Evolutionary conservation across 768 basidiomycete genomes (phyloP), one percentile per base, ranked within the genome.

Genomic region (Cystofilobasidium macerans): DNA sequence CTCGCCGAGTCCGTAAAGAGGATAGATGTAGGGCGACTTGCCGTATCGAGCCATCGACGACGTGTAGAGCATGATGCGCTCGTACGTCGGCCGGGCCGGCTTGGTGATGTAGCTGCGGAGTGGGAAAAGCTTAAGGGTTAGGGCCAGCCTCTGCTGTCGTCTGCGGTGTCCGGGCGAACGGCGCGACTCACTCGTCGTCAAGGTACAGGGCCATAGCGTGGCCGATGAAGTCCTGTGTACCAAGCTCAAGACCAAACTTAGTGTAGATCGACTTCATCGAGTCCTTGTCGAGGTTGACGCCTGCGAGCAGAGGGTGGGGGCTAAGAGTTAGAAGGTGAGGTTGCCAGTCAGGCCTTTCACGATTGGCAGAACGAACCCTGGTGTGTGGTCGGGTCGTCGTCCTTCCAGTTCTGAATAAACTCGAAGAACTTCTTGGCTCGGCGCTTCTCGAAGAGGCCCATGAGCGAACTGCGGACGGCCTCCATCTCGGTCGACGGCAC

Each of bases 21-120:
- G 95, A 80, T 99, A 99, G 74, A 99, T 95, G 81, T 99, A 99
- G 0, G 95, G 95, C 16, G 95, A 98, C 78, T 99, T 98, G 72
- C 94, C 95, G 77, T 94, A 99, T 59, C 94, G 87, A 22, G 94
- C 91, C 92, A 99, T 97, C 24, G 95, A 98, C 14, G 88, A 86
- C 33, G 93, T 97, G 80, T 99, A 99, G 64, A 98, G 84, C 70
- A 98, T 82, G 76, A 98, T 97, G 69, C 95, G 89, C 72, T 95
- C 85, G 75, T 94, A 93, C 8, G 94, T 80, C 45, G 85, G 83
- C 54, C 93, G 86, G 14, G 94, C 95, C 60, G 89, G 82, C 76
- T 94, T 88, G 72, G 82, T 87, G 77, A 91, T 87, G 78, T 99
- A 98, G 77, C 93, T 97, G 64, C 60, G 61, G 28, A 47, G 59